These are phyloP conservation scores for Penicillium diatomitis DNA, from an alignment of 495 filamentous ascomycete genomes.

Conservation along the genomic window DNA sequence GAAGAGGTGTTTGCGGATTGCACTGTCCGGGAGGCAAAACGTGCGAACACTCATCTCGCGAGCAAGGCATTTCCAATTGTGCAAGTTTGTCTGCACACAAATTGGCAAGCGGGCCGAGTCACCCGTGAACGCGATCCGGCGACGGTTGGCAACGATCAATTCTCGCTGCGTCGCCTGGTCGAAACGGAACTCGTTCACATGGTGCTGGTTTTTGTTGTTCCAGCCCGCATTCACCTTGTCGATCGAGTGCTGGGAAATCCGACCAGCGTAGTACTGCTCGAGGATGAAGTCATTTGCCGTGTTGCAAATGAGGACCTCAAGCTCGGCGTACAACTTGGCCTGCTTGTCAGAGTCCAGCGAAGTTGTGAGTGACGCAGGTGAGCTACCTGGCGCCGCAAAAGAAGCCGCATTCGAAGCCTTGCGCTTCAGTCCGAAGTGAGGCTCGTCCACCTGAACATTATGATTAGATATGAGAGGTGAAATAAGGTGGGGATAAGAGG, in stretches of 20 bases:
- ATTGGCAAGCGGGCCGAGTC: slow-evolving; percentile 24
- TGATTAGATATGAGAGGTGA: not conserved
- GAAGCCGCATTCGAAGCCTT: not conserved
- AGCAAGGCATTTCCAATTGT: slow-evolving; percentile 42
- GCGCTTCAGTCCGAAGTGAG: not conserved
- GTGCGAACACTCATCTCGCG: slow-evolving; percentile 46
- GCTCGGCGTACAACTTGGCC: slow-evolving; percentile 43
- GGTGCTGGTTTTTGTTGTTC: slow-evolving; percentile 42
- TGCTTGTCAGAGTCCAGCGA: slow-evolving; percentile 38
- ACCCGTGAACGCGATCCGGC: slow-evolving; percentile 41
- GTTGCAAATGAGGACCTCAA: slow-evolving; percentile 46
- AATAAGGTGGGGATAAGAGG: not conserved
- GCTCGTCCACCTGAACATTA: not conserved
- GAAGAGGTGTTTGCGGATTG: slow-evolving; percentile 44
- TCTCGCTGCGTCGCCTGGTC: slow-evolving; percentile 48
- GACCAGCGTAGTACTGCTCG: slow-evolving; percentile 36
- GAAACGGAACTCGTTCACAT: slow-evolving; percentile 47
- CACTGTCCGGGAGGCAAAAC: slow-evolving; percentile 45
- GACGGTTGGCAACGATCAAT: slow-evolving; percentile 41
- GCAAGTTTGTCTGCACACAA: slow-evolving; percentile 37
- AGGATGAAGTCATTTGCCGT: slow-evolving; percentile 44
- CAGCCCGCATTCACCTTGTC: slow-evolving; percentile 36
- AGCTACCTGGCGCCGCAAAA: not conserved
- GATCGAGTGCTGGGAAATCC: slow-evolving; percentile 38
- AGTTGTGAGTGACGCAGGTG: slow-evolving; percentile 19